These are phyloP conservation scores for Talaromyces rugulosus DNA, from an alignment of 2,329 filamentous ascomycete species.

Conservation along the genomic window DNA sequence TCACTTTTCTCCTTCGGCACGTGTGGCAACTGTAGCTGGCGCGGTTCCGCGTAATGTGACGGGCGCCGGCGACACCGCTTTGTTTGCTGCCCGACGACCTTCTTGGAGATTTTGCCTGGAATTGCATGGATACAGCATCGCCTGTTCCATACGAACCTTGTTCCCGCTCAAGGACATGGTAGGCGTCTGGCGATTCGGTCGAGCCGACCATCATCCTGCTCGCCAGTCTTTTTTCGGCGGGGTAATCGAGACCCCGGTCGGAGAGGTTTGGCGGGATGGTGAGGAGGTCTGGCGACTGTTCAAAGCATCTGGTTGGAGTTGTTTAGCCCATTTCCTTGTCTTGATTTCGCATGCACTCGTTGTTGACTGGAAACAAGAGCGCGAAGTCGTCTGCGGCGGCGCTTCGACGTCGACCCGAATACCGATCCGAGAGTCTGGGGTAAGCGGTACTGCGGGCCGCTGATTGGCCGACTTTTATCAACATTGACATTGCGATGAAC, in stretches of 20 bases:
- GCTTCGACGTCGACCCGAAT: background rate
- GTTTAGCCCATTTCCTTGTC: background rate
- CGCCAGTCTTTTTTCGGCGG: background rate
- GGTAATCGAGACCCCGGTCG: background rate
- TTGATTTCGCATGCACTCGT: background rate
- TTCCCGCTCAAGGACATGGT: background rate
- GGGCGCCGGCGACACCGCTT: conserved; percentile 18
- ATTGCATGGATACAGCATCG: background rate
- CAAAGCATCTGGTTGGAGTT: background rate
- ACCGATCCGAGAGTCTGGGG: background rate
- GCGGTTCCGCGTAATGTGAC: conserved; percentile 46
- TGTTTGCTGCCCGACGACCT: conserved; percentile 1
- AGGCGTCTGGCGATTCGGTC: background rate
- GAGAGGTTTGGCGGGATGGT: background rate
- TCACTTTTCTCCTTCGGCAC: conserved; percentile 45
- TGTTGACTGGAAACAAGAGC: background rate
- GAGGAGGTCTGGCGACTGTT: background rate
- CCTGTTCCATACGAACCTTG: background rate
- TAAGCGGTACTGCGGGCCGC: background rate
- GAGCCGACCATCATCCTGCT: background rate
- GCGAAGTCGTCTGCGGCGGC: background rate
- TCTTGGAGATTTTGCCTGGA: background rate
- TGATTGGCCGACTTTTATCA: background rate
- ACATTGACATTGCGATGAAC: background rate
- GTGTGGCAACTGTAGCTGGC: conserved; percentile 46